phyloP scores from a whole-genome alignment of 768 basidiomycete species.

The Podaxis sp. region DNA sequence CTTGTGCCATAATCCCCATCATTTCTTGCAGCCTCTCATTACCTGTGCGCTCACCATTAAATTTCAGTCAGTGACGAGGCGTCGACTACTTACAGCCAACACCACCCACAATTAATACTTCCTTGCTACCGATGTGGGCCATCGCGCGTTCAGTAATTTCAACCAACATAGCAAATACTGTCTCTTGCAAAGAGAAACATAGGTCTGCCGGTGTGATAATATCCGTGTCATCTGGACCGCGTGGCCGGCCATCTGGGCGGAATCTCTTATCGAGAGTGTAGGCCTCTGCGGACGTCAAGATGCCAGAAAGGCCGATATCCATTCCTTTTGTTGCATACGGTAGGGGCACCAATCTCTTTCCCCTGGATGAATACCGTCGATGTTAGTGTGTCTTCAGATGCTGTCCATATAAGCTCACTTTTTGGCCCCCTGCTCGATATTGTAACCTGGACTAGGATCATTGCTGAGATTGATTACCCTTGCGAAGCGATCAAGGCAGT shows the following conservation, averaged over 20 bases:
- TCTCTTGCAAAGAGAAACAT: conserved; percentile 97
- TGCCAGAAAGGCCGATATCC: conserved; percentile 96
- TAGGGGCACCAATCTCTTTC: conserved; percentile 75
- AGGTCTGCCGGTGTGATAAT: conserved; percentile 93
- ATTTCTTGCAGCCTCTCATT: conserved; percentile 94
- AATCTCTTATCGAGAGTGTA: conserved; percentile 88
- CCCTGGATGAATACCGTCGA: conserved; percentile 43
- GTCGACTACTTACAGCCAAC: conserved; percentile 84
- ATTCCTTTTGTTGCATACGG: conserved; percentile 99
- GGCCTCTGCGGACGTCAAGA: conserved; percentile 83
- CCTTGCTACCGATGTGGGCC: conserved; percentile 96
- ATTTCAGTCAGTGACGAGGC: background rate
- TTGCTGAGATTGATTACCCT: conserved; percentile 92
- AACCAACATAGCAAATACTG: conserved; percentile 96
- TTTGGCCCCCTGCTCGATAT: conserved; percentile 95
- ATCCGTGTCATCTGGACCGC: conserved; percentile 51
- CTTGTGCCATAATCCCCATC: conserved; percentile 97
- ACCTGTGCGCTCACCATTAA: conserved; percentile 42
- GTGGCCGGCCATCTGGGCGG: conserved; percentile 40
- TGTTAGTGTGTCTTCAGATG: background rate
- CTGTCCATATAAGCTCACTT: conserved; percentile 44
- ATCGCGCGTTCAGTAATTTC: conserved; percentile 99
- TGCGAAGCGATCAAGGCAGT: conserved; percentile 96
- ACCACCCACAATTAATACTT: conserved; percentile 96
- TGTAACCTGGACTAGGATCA: conserved; percentile 94